These are phyloP conservation scores for Fusarium humuli DNA, from an alignment of 2,329 filamentous ascomycete species.

Conservation along the genomic window DNA sequence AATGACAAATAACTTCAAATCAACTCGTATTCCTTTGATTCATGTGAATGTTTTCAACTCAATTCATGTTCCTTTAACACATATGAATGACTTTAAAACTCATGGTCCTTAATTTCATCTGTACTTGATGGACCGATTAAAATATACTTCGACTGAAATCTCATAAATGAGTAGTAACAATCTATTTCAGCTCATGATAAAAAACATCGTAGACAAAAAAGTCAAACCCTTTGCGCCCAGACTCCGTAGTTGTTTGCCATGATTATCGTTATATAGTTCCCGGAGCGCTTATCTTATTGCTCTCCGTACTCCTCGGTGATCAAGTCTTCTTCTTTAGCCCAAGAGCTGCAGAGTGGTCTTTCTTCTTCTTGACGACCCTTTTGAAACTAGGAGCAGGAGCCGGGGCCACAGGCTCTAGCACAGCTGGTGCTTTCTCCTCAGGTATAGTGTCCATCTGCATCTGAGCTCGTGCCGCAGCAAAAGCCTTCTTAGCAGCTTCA, in stretches of 20 bases:
- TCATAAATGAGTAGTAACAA: neutral
- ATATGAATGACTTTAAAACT: neutral
- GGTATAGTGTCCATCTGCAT: conserved; percentile 65
- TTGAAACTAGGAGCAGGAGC: conserved; percentile 66
- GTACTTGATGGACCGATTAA: neutral
- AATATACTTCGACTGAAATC: neutral
- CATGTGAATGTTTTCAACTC: rapidly evolving
- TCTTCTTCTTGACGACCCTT: conserved; percentile 86
- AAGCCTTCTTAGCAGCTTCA: conserved; percentile 82
- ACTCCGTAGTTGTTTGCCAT: neutral
- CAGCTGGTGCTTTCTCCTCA: conserved; percentile 55
- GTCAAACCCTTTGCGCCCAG: neutral
- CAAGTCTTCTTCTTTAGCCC: conserved; percentile 91
- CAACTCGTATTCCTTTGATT: rapidly evolving
- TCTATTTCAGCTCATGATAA: neutral
- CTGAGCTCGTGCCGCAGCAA: conserved; percentile 68
- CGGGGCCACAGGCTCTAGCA: neutral
- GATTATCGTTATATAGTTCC: neutral
- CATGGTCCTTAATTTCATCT: neutral
- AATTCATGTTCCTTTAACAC: rapidly evolving
- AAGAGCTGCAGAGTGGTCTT: conserved; percentile 77
- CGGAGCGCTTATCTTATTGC: rapidly evolving
- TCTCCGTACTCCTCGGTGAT: conserved; percentile 51
- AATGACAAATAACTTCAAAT: neutral
- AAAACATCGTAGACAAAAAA: neutral